These are phyloP conservation scores for Olyra latifolia DNA, from an alignment of 176 grass and related monocot species.

Conservation along the genomic window DNA sequence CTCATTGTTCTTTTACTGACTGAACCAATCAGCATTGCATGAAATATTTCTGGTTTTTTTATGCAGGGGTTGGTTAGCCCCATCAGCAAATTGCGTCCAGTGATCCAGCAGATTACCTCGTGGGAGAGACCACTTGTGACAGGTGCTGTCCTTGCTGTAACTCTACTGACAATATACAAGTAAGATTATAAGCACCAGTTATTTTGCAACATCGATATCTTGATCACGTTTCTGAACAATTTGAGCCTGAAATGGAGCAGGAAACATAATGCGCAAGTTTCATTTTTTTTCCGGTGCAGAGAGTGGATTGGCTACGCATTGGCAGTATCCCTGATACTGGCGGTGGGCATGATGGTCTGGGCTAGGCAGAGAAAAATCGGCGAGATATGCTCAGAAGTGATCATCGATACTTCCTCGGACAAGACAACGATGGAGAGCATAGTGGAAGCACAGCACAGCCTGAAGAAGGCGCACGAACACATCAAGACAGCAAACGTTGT, in stretches of 20 bases:
- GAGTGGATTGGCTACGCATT: constrained; percentile 63
- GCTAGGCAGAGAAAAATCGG: constrained; percentile 38
- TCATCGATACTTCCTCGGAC: constrained; percentile 63
- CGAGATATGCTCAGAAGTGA: constrained; percentile 51
- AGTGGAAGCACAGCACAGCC: constrained; percentile 71
- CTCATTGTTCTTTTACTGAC: not conserved
- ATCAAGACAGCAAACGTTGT: constrained; percentile 58
- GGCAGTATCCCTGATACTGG: constrained; percentile 29
- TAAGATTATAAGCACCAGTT: constrained; percentile 21
- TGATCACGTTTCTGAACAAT: not conserved
- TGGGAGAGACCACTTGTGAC: constrained; percentile 65
- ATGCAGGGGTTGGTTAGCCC: constrained; percentile 68
- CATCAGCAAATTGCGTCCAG: constrained; percentile 39
- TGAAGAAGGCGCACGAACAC: constrained; percentile 52
- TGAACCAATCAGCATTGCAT: constrained; percentile 1
- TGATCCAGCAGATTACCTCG: constrained; percentile 50
- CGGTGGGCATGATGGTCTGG: constrained; percentile 60
- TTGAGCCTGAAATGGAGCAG: not conserved
- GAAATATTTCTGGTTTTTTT: not conserved
- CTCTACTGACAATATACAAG: constrained; percentile 74
- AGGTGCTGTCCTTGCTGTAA: constrained; percentile 24
- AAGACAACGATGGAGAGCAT: constrained; percentile 84
- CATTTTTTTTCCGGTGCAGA: constrained; percentile 28
- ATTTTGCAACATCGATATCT: not conserved
- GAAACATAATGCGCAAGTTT: not conserved